Conservation (phyloP, 2,329 filamentous ascomycete species). For the Diaporthe caulivora region DNA sequence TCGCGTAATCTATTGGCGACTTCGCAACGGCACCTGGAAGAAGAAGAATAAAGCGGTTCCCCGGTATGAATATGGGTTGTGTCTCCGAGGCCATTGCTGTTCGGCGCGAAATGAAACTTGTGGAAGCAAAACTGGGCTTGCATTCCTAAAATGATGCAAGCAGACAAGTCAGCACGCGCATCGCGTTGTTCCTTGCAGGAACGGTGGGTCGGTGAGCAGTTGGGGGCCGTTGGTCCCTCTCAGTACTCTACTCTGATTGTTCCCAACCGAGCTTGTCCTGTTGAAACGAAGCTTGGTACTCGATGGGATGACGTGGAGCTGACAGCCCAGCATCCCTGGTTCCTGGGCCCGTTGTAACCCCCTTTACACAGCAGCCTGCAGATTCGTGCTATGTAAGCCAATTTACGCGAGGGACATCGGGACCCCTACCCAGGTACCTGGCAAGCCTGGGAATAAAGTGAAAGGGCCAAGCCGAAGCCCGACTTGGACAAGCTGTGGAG, state of each 20-base stretch:
- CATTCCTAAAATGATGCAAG: slow-evolving; percentile 15
- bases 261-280: background rate
- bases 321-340: slow-evolving; percentile 25
- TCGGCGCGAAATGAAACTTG: slow-evolving; percentile 26
- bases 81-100: background rate
- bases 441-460: slow-evolving; percentile 22
- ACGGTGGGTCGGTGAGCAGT: background rate
- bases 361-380: background rate
- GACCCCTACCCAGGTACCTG: too few species aligned
- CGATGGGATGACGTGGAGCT: slow-evolving; percentile 22
- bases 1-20: slow-evolving; percentile 23
- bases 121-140: slow-evolving; percentile 7
- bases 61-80: slow-evolving; percentile 7
- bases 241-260: too few species aligned
- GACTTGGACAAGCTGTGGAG: slow-evolving; percentile 20
- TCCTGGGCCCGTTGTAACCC: slow-evolving; percentile 5
- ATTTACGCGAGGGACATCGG: slow-evolving; percentile 5
- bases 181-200: slow-evolving; percentile 19
- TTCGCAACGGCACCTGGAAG: background rate
- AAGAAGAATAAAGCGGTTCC: background rate
- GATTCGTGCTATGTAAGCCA: background rate
- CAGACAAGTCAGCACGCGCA: background rate
- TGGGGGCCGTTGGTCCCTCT: slow-evolving; percentile 13
- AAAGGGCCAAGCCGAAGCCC: slow-evolving; percentile 12
- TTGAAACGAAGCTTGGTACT: slow-evolving; percentile 18